Evolutionary conservation across 1,284 basidiomycete species (phyloP).

Genomic region (Agroathelia rolfsii): DNA sequence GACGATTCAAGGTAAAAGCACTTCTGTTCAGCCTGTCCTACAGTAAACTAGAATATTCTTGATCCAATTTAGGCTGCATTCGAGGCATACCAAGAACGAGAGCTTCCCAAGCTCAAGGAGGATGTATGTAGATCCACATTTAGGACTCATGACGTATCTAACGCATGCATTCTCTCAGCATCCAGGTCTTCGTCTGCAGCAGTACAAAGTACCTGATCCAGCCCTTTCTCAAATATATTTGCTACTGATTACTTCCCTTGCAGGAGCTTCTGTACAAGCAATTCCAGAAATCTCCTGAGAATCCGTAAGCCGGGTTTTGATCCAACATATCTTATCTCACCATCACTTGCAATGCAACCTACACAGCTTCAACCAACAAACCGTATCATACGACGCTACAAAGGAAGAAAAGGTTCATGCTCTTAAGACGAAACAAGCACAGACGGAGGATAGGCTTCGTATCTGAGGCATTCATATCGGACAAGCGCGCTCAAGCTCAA

Average conservation of each 20-base stretch:
- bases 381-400: constrained; percentile 70
- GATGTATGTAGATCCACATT: constrained; percentile 40
- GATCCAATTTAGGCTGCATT: constrained; percentile 81
- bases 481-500: no score
- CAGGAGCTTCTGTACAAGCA: constrained; percentile 71
- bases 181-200: constrained; percentile 76
- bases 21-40: constrained; percentile 2
- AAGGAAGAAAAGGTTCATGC: constrained; percentile 76
- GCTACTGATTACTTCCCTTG: constrained; percentile 1
- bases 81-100: constrained; percentile 85
- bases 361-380: constrained; percentile 71
- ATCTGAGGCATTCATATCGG: no score
- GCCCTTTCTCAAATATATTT: constrained; percentile 10
- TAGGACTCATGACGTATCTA: constrained; percentile 8
- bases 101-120: constrained; percentile 68
- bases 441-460: constrained; percentile 40
- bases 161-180: constrained; percentile 33
- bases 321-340: constrained; percentile 7
- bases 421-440: constrained; percentile 47
- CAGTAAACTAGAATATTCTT: constrained; percentile 4
- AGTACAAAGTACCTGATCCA: constrained; percentile 55
- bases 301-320: constrained; percentile 51
- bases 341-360: constrained; percentile 4
- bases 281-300: constrained; percentile 85
- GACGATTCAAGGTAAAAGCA: constrained; percentile 67